Conservation (phyloP, 1,284 basidiomycete genomes). For the Leccinum griseonigrum region DNA sequence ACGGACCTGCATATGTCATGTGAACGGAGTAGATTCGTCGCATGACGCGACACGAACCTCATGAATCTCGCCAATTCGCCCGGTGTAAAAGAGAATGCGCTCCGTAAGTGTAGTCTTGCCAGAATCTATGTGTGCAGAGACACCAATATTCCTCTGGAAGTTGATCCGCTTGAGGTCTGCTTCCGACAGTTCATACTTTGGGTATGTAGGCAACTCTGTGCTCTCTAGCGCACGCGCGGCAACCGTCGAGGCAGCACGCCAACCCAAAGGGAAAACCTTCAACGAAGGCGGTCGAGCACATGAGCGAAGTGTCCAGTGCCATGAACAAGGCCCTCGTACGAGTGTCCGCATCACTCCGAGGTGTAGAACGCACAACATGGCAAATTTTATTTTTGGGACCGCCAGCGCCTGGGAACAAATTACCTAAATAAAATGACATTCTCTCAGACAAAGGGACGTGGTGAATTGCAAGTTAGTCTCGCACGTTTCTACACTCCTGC, state of each 20-base stretch:
- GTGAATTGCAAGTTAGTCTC: neutral
- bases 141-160: slow-evolving; percentile 79
- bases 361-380: neutral
- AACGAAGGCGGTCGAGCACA: slow-evolving; percentile 8
- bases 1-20: slow-evolving; percentile 54
- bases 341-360: slow-evolving; percentile 29
- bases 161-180: slow-evolving; percentile 55
- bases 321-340: slow-evolving; percentile 24
- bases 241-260: slow-evolving; percentile 32
- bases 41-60: slow-evolving; percentile 61
- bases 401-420: slow-evolving; percentile 10
- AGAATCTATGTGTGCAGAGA: slow-evolving; percentile 94
- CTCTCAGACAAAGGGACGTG: neutral
- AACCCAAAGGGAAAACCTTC: slow-evolving; percentile 1
- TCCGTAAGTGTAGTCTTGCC: slow-evolving; percentile 99
- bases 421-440: slow-evolving; percentile 1
- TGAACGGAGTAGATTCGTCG: neutral
- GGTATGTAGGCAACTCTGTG: slow-evolving; percentile 24
- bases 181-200: slow-evolving; percentile 50
- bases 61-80: slow-evolving; percentile 94
- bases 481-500: neutral
- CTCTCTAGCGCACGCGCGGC: slow-evolving; percentile 10
- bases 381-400: neutral
- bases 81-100: slow-evolving; percentile 95
- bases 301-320: slow-evolving; percentile 24